A percentile compares a stretch with the other conserved stretches of the same genome.
These are phyloP conservation scores for Plasmodium reichenowi DNA, from an alignment of 169 alveolate genomes.

Conservation along the genomic window DNA sequence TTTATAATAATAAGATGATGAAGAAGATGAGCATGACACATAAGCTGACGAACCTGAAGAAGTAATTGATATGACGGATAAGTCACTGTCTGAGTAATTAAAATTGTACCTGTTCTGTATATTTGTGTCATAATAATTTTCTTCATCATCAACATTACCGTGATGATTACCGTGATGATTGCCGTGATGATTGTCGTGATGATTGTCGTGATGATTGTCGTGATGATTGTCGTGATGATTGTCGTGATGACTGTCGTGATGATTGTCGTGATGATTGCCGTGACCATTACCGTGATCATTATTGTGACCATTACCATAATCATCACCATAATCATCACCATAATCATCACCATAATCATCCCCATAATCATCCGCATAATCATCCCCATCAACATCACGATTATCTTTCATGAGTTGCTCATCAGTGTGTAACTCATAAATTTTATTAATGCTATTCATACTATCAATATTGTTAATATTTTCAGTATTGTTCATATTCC, in stretches of 20 bases:
- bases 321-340: neutral
- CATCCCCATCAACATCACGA: neutral
- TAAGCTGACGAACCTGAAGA: constrained; percentile 68
- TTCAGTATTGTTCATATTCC: neutral
- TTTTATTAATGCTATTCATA: constrained; percentile 6
- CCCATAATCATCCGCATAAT: constrained; percentile 11
- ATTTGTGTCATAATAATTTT: constrained; percentile 1
- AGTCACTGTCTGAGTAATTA: constrained; percentile 42
- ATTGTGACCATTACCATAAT: neutral
- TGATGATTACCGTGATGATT: neutral
- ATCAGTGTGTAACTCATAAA: constrained; percentile 1
- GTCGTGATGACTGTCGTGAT: neutral
- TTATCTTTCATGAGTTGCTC: neutral
- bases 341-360: neutral
- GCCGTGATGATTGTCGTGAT: too few relatives aligned
- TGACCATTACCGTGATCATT: neutral
- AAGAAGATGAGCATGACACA: constrained; percentile 44
- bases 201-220: neutral
- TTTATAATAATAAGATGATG: constrained; percentile 58
- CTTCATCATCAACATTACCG: neutral
- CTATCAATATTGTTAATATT: neutral
- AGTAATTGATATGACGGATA: constrained; percentile 53
- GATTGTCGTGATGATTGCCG: neutral
- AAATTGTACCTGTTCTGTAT: constrained; percentile 1
- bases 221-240: neutral